These are phyloP conservation scores for Paramecium caudatum DNA, from an alignment of 73 alveolate genomes.

Conservation along the genomic window DNA sequence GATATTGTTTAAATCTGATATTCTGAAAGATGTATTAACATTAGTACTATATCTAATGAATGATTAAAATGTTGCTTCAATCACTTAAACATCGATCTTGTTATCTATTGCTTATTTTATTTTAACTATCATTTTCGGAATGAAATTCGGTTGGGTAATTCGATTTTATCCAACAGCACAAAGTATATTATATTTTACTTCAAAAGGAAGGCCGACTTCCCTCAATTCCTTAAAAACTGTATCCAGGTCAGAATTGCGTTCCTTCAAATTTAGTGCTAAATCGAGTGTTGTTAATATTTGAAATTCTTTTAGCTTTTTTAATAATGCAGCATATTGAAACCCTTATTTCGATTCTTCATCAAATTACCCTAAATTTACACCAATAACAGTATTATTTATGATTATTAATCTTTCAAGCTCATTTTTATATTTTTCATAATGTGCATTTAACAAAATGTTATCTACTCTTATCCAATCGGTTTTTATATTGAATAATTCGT, in stretches of 20 bases:
- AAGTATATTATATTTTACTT: background rate
- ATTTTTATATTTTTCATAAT: background rate
- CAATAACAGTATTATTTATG: background rate
- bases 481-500: background rate
- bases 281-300: too few relatives aligned
- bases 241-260: too few relatives aligned
- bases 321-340: background rate
- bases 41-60: background rate
- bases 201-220: too few relatives aligned
- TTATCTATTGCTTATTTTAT: background rate
- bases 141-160: background rate
- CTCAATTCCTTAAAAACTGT: too few relatives aligned
- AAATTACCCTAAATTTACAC: background rate
- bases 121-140: background rate
- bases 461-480: conserved; percentile 41
- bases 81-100: background rate
- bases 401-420: conserved; percentile 35
- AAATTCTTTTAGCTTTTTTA: background rate
- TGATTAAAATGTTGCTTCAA: background rate
- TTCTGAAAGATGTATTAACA: background rate
- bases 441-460: conserved; percentile 18
- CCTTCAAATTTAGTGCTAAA: too few relatives aligned
- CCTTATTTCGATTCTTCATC: background rate
- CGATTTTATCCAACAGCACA: conserved; percentile 17
- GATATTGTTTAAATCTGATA: background rate